Percentiles rank a stretch among this genome's conserved stretches.
Conservation (phyloP, 129 eudicot species). For the Kitagawia praeruptora region DNA sequence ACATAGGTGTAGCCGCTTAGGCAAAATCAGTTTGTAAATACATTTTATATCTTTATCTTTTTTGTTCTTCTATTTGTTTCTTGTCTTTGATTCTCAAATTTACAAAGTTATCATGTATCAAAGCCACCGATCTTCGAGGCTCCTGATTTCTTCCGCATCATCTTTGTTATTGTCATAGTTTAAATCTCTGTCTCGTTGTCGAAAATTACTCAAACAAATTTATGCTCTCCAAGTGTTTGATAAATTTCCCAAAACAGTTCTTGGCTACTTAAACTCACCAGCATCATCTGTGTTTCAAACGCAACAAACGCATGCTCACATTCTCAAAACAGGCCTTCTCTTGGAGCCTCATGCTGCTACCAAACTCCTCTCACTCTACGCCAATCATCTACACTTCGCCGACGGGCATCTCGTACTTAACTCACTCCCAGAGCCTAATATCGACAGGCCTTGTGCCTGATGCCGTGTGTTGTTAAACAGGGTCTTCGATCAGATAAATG, state of each 20-base stretch:
- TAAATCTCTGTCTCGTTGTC: no score
- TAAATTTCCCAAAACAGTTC: constrained; percentile 14
- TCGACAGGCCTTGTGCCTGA: constrained; percentile 35
- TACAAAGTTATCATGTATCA: no score
- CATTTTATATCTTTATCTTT: no score
- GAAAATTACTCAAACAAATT: no score
- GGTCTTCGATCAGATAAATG: constrained; percentile 54
- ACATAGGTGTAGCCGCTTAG: no score
- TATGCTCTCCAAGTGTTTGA: no score
- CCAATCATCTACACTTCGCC: constrained; percentile 38
- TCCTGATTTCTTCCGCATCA: no score
- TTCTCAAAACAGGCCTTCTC: constrained; percentile 44
- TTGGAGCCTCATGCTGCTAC: constrained; percentile 34
- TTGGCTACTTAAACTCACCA: constrained; percentile 17
- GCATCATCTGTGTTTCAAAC: constrained; percentile 43
- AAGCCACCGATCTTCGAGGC: no score
- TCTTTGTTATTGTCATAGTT: no score
- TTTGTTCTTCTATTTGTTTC: no score
- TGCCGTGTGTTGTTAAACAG: constrained; percentile 36
- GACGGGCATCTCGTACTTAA: constrained; percentile 37
- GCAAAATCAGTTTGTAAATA: no score
- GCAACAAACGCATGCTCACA: constrained; percentile 56
- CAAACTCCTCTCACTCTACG: constrained; percentile 64
- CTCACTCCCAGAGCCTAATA: constrained; percentile 33
- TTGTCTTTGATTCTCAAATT: no score